Evolutionary conservation across 495 filamentous ascomycete genomes (phyloP), one percentile per base, ranked within the genome.

Genomic region (Cladorrhinum samala): DNA sequence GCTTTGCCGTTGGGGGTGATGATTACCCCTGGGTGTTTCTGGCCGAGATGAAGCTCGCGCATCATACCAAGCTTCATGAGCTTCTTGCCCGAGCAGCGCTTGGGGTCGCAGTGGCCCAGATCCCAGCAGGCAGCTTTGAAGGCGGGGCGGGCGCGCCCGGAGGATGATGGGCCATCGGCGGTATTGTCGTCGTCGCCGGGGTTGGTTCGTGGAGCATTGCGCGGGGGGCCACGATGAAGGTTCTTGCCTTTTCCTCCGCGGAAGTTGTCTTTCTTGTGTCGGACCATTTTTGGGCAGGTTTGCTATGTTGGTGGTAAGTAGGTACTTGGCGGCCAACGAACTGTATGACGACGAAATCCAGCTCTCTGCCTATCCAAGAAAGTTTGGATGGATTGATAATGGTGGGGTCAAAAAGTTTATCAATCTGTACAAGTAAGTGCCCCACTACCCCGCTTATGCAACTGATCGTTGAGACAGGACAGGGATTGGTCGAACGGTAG

Each of bases 51-150:
- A 42, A 98, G 82, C 68, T 95, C 88, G 52, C 93, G 83, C 92
- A 98, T 95, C 50, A 96, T 69, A 1, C 92, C 91, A 24, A 94
- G 80, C 59, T 86, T 82, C 77, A 97, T 94, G 36, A 98, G 77
- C 49, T 87, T 82, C 73, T 98, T 96, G 13, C 93, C 93, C 0
- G 92, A 96, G 68, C 93, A 98, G 60, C 94, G 77, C 68, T 97
- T 96, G 7, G 91, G 91, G 67, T 98, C 93, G 72, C 93, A 98
- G 68, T 98, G 93, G 45, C 89, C 90, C 33, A 98, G 75, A 68
- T 98, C 93, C 93, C 93, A 98, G 65, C 92, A 96, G 33, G 92
- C 93, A 42, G 93, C 94, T 74, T 87, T 90, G 79, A 88, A 95
- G 13, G 81, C 66, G 25, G 88, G 66, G 37, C 55, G 50, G 19